Evolutionary conservation across 257 asterid genomes (phyloP), one percentile per base, ranked within the genome.

Genomic region (Fraxinus cuspidata): DNA sequence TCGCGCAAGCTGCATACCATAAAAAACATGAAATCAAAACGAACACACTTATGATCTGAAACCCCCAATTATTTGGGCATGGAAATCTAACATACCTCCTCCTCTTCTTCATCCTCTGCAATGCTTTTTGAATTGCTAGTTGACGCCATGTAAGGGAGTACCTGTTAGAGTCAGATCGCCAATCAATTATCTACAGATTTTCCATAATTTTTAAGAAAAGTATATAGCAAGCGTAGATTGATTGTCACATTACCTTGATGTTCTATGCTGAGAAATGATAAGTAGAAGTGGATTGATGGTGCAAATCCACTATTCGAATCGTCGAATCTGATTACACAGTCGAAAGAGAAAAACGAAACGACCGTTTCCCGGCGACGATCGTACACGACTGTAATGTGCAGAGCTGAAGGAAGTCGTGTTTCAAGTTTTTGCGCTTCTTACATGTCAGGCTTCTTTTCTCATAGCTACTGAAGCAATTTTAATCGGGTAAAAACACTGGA

Each of bases 1-100:
- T 86, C 86, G 92, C 82, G 89, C 92, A 84, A 94, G 76, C 97
- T 93, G 97, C 89, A 86, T 47, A 35, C 77, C 21, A 74, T 10
- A 10, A 11, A 27, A 67, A 53, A n/a, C 27, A 70, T 10, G 32
- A 70, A 47, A 64, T 72, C 58, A 74, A 67, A 72, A 47, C 28
- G 23, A 18, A 78, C 16, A 63, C 7, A 25, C 1, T 58, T 53
- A 70, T 34, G 71, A 38, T 19, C 67, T 18, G 25, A 29, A 66
- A 21, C 44, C 27, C 5, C 9, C 21, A 63, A 42, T 27, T 19
- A 63, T 25, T 63, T 23, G 18, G 25, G 29, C 34, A 28, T 72
- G 65, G 70, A 77, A 29, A 37, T 13, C 60, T 70, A 70, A 34
- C 68, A 56, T 69, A 83, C 96, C 88, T 85, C 86, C 81, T 87